A percentile compares a stretch with the other conserved stretches of the same genome.
Conservation (phyloP, 352 stramenopile genomes). For the Phytophthora pluvialis region DNA sequence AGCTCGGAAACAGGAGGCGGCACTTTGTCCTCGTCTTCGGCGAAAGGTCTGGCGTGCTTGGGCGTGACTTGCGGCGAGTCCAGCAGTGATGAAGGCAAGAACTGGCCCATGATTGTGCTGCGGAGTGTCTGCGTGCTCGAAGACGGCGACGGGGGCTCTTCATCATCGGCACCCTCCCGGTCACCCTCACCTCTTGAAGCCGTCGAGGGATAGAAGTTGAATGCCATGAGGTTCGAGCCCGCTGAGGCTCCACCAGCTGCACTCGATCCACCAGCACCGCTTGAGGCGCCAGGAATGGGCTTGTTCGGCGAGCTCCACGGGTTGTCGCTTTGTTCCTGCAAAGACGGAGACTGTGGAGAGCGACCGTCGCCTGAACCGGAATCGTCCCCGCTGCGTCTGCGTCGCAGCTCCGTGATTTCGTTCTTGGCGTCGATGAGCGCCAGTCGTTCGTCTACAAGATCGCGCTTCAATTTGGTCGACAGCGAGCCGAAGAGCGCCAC, state of each 20-base stretch:
- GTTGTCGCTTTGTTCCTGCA: conserved; percentile 50
- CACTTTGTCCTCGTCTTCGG: conserved; percentile 43
- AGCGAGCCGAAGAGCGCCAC: conserved; percentile 64
- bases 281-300: conserved; percentile 23
- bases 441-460: conserved; percentile 79
- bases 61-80: conserved; percentile 86
- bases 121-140: conserved; percentile 67
- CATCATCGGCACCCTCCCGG: conserved; percentile 46
- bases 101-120: conserved; percentile 81
- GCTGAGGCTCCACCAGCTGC: conserved; percentile 14
- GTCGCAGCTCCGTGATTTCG: conserved; percentile 61
- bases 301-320: conserved; percentile 58
- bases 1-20: conserved; percentile 17
- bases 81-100: conserved; percentile 76
- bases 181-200: conserved; percentile 31
- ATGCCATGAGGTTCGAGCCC: conserved; percentile 53
- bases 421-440: conserved; percentile 77
- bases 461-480: conserved; percentile 68
- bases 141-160: conserved; percentile 56
- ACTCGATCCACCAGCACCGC: conserved; percentile 21
- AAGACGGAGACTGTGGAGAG: conserved; percentile 39
- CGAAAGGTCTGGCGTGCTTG: conserved; percentile 46
- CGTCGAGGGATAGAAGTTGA: conserved; percentile 66
- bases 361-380: conserved; percentile 21
- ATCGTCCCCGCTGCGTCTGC: conserved; percentile 33